Conservation (phyloP, 73 alveolate genomes). For the Paramecium biaurelia region DNA sequence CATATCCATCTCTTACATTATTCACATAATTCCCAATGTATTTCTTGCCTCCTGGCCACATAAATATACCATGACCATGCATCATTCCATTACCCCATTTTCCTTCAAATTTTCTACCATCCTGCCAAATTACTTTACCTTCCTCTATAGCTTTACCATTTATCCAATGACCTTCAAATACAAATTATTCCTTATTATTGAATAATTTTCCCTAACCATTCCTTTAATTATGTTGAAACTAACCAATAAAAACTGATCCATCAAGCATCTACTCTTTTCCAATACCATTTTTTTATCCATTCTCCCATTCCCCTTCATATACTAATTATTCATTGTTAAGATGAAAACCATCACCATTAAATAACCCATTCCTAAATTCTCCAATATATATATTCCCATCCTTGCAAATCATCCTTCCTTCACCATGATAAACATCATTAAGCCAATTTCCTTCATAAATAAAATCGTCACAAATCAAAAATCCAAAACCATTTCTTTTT, state of each 20-base stretch:
- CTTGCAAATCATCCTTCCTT: conserved; percentile 80
- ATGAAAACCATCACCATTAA: conserved; percentile 57
- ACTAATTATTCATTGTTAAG: neutral
- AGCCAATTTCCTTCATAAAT: conserved; percentile 95
- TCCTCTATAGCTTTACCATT: conserved; percentile 72
- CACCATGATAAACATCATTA: conserved; percentile 79
- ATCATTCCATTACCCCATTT: conserved; percentile 76
- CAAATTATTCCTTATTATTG: conserved; percentile 62
- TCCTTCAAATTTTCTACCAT: conserved; percentile 78
- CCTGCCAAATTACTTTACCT: conserved; percentile 76
- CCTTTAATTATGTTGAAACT: neutral
- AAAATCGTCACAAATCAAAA: conserved; percentile 65
- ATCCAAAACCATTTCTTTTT: conserved; percentile 42
- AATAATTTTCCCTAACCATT: conserved; percentile 49
- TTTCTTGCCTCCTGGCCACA: conserved; percentile 76
- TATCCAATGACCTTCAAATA: conserved; percentile 60
- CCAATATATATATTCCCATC: conserved; percentile 83
- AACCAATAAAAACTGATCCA: conserved; percentile 28
- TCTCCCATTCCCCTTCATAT: conserved; percentile 48
- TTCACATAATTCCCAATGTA: conserved; percentile 75
- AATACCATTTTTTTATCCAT: conserved; percentile 24
- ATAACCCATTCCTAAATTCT: conserved; percentile 56
- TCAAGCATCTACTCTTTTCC: conserved; percentile 38
- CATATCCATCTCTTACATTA: conserved; percentile 83
- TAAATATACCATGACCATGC: conserved; percentile 73